Percentiles rank a stretch among this genome's conserved stretches.
These are phyloP conservation scores for Pseudogymnoascus verrucosus DNA, from an alignment of 2,329 filamentous ascomycete species.

Conservation along the genomic window DNA sequence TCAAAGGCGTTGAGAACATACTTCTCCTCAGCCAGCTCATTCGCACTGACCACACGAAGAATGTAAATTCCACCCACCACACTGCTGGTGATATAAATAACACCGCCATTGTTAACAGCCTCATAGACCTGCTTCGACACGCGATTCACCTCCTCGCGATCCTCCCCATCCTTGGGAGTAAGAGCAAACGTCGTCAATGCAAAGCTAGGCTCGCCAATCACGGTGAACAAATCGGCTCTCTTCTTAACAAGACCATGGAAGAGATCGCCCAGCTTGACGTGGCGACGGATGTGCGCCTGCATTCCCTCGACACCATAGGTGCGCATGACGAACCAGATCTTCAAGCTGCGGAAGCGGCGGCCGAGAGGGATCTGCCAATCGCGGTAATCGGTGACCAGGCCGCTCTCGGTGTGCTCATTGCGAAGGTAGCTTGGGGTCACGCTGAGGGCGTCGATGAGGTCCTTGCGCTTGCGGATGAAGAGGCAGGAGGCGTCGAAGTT, in stretches of 20 bases:
- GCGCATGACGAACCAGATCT: constrained; percentile 91
- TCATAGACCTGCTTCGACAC: constrained; percentile 71
- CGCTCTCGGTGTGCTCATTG: constrained; percentile 72
- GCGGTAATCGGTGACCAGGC: constrained; percentile 86
- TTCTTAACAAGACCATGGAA: constrained; percentile 55
- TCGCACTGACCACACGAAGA: constrained; percentile 73
- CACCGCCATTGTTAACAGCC: constrained; percentile 60
- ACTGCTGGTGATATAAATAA: constrained; percentile 76
- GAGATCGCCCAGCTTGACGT: constrained; percentile 59
- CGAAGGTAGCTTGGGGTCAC: constrained; percentile 75
- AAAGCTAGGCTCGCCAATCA: constrained; percentile 68
- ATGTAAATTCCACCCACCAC: constrained; percentile 66
- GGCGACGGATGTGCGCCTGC: constrained; percentile 61
- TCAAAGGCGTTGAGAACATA: constrained; percentile 69
- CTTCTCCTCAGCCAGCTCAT: constrained; percentile 59
- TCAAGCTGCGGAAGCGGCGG: constrained; percentile 76
- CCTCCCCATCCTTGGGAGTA: constrained; percentile 32
- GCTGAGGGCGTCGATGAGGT: constrained; percentile 72
- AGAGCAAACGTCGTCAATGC: constrained; percentile 71
- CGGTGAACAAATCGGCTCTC: constrained; percentile 63
- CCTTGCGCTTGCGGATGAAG: constrained; percentile 65
- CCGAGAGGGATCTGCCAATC: constrained; percentile 97
- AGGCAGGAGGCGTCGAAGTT: constrained; percentile 84
- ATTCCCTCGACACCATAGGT: constrained; percentile 73
- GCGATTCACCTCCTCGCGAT: constrained; percentile 51